A percentile compares a stretch with the other conserved stretches of the same genome.
These are phyloP conservation scores for Tolypocladium nubicola DNA, from an alignment of 2,329 filamentous ascomycete genomes.

Conservation along the genomic window DNA sequence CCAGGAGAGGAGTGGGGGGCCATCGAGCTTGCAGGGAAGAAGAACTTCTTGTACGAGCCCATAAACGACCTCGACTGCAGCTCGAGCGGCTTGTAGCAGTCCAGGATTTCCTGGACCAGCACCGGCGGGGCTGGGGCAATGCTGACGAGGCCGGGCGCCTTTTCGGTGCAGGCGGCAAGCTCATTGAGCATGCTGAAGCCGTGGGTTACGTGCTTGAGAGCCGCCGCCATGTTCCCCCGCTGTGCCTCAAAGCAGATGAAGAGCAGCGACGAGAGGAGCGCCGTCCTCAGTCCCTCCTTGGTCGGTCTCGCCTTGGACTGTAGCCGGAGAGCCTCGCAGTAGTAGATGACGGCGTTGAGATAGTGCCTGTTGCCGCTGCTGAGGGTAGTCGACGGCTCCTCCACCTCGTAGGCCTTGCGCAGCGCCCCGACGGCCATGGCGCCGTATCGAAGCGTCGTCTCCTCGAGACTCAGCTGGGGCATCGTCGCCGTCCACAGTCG, in stretches of 20 bases:
- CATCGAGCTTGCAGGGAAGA: conserved; percentile 13
- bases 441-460: conserved; percentile 24
- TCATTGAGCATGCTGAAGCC: conserved; percentile 30
- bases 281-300: conserved; percentile 25
- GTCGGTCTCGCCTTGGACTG: conserved; percentile 25
- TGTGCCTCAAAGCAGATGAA: conserved; percentile 32
- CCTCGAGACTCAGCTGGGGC: conserved; percentile 27
- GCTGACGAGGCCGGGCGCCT: conserved; percentile 23
- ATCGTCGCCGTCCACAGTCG: conserved; percentile 28
- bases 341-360: conserved; percentile 27
- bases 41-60: conserved; percentile 24
- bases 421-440: conserved; percentile 30
- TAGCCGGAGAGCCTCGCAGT: conserved; percentile 28
- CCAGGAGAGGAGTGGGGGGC: background rate
- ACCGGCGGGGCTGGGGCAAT: conserved; percentile 25
- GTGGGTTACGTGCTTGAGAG: conserved; percentile 28
- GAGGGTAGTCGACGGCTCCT: conserved; percentile 9
- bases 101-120: conserved; percentile 26
- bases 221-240: conserved; percentile 26
- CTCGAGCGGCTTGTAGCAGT: conserved; percentile 27
- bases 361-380: conserved; percentile 23
- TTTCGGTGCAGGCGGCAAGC: conserved; percentile 22
- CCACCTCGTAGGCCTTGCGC: conserved; percentile 20
- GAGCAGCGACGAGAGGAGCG: conserved; percentile 26
- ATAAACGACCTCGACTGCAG: conserved; percentile 27